These are phyloP conservation scores for Scheffersomyces lignicola DNA, from an alignment of 1,139 yeast species.

Conservation along the genomic window DNA sequence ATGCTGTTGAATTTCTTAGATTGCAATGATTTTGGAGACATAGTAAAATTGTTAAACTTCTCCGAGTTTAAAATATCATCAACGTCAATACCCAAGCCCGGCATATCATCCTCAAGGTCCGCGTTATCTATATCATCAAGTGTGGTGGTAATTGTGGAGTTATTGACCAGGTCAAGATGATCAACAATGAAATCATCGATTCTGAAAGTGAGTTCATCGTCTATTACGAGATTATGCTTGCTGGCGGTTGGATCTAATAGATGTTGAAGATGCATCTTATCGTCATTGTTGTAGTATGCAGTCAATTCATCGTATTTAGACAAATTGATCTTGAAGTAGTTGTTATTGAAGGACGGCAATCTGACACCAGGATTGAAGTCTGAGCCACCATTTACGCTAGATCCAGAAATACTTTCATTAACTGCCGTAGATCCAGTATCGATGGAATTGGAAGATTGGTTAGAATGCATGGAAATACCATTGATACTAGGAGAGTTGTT, in stretches of 20 bases:
- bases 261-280: constrained; percentile 14
- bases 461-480: constrained; percentile 18
- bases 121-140: constrained; percentile 22
- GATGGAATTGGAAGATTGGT: constrained; percentile 28
- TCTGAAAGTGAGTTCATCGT: constrained; percentile 36
- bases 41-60: constrained; percentile 36
- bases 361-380: constrained; percentile 21
- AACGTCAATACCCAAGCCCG: constrained; percentile 46
- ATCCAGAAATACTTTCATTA: constrained; percentile 1
- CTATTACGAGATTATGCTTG: constrained; percentile 32
- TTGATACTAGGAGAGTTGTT: neutral
- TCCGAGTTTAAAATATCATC: constrained; percentile 47
- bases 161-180: constrained; percentile 21
- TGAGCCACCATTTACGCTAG: neutral
- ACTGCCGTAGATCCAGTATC: constrained; percentile 20
- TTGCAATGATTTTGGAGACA: constrained; percentile 15
- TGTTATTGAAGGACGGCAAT: constrained; percentile 41
- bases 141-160: constrained; percentile 14
- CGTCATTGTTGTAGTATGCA: constrained; percentile 10
- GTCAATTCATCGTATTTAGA: constrained; percentile 38
- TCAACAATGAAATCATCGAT: constrained; percentile 38
- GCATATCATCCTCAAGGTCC: constrained; percentile 34
- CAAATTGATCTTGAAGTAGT: constrained; percentile 36
- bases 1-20: constrained; percentile 10
- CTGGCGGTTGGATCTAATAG: constrained; percentile 17